Evolutionary conservation across 495 filamentous ascomycete genomes (phyloP).

Genomic region (Tuber calosporum): DNA sequence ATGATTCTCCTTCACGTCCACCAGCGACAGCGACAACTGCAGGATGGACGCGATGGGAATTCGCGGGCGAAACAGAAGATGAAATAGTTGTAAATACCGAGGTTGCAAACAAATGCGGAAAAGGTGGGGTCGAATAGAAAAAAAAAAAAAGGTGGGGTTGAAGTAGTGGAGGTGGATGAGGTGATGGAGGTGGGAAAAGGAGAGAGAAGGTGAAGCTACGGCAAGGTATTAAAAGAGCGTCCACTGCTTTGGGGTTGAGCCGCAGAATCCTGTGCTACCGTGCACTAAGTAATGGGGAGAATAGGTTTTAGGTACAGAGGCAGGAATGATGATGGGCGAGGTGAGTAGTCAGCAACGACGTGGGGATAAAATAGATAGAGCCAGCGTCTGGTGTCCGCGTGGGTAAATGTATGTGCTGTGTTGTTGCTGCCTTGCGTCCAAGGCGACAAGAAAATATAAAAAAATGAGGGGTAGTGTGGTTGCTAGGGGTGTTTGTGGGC

Average conservation of each 20-base stretch:
- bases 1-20: slow-evolving; percentile 36
- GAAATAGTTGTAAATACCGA: slow-evolving; percentile 9
- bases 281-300: background rate
- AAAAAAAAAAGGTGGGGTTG: slow-evolving; percentile 8
- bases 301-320: background rate
- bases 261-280: background rate
- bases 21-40: slow-evolving; percentile 31
- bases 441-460: slow-evolving; percentile 34
- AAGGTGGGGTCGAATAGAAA: slow-evolving; percentile 13
- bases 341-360: slow-evolving; percentile 34
- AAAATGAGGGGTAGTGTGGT: slow-evolving; percentile 38
- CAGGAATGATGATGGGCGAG: background rate
- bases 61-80: slow-evolving; percentile 6
- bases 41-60: slow-evolving; percentile 30
- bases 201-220: slow-evolving; percentile 9
- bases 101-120: slow-evolving; percentile 15
- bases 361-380: slow-evolving; percentile 9
- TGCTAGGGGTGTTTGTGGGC: slow-evolving; percentile 14
- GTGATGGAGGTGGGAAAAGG: slow-evolving; percentile 13
- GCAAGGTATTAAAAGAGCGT: background rate
- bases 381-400: slow-evolving; percentile 14
- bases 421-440: slow-evolving; percentile 36
- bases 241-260: background rate
- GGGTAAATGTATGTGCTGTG: slow-evolving; percentile 3
- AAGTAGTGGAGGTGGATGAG: slow-evolving; percentile 6